Evolutionary conservation across 306 rosid species (phyloP).

Genomic region (cucumber (Cucumis sativus)): DNA sequence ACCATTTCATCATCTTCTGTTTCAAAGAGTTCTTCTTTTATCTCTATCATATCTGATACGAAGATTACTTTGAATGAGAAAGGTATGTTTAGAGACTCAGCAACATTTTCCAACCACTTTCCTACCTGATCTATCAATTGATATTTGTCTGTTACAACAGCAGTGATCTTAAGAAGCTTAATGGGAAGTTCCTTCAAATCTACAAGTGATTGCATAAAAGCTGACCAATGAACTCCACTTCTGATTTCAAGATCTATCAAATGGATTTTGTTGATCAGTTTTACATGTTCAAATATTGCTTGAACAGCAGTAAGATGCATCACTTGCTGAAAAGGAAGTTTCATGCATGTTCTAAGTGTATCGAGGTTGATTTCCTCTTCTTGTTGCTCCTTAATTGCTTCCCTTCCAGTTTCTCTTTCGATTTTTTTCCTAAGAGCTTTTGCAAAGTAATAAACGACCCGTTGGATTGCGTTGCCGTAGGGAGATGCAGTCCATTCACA

Average conservation of each 20-base stretch:
- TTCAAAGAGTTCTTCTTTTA: slow-evolving; percentile 30
- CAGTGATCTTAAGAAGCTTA: slow-evolving; percentile 38
- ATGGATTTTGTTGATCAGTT: slow-evolving; percentile 34
- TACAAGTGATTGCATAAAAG: slow-evolving; percentile 47
- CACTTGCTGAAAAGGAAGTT: slow-evolving; percentile 27
- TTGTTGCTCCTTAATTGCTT: not conserved
- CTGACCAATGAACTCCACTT: slow-evolving; percentile 44
- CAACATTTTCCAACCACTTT: slow-evolving; percentile 34
- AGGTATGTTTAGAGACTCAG: slow-evolving; percentile 47
- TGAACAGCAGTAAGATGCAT: slow-evolving; percentile 40
- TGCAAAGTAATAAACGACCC: slow-evolving; percentile 36
- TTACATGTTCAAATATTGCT: slow-evolving; percentile 47
- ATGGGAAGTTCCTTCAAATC: slow-evolving; percentile 26
- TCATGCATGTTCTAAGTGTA: slow-evolving; percentile 19
- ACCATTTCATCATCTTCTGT: slow-evolving; percentile 38
- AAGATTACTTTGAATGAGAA: slow-evolving; percentile 33
- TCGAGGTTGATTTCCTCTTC: slow-evolving; percentile 4
- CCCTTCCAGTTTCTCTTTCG: slow-evolving; percentile 29
- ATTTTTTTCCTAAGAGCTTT: slow-evolving; percentile 46
- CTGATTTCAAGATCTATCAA: slow-evolving; percentile 41
- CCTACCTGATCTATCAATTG: slow-evolving; percentile 30
- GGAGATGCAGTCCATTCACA: slow-evolving; percentile 37
- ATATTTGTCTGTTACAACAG: slow-evolving; percentile 23
- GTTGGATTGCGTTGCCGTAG: slow-evolving; percentile 26
- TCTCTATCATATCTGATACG: slow-evolving; percentile 33